Evolutionary conservation across 2,329 filamentous ascomycete genomes (phyloP), one percentile per base, ranked within the genome.

Genomic region (Penicillium sp.): DNA sequence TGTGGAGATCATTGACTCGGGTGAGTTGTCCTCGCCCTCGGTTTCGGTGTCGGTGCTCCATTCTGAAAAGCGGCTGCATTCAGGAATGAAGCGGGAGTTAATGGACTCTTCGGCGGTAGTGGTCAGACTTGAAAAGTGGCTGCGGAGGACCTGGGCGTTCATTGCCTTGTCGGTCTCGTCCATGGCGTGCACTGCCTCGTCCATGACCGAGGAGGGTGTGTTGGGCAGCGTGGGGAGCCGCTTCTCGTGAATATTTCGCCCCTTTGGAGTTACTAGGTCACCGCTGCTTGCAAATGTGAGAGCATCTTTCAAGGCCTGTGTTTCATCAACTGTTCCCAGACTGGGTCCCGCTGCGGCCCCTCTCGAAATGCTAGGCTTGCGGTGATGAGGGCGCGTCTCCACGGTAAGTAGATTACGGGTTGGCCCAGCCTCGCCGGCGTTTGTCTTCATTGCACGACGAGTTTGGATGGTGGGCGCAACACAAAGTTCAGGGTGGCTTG

Each of bases 161-260:
- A 76, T 63, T 12, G 66, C 69, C 20, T 64, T 67, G 58, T 75
- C 72, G 28, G 65, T 65, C 17, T 69, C 70, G 31, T 77, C 73
- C 31, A 77, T 69, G 17, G 73, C 72, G 15, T 69, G 70, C 15
- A 77, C 65, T 8, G 74, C 75, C 58, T 78, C 75, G 22, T 79
- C 75, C 71, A 78, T 73, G 38, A 78, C 78, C 1, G 78, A 80
- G 0, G 78, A 80, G 31, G 78, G 79, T 5, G 77, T 77, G 61
- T 80, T 81, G 8, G 79, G 79, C 20, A 81, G 69, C 7, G 78
- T 79, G 5, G 79, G 79, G 22, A 81, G 70, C 42, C 78, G 68
- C 60, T 81, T 81, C 17, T 76, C 69, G 35, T 66, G 66, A 17
- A 71, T 62, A 56, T 73, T 67, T 1, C 70, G 57, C 8, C 70